Evolutionary conservation across 2,329 filamentous ascomycete species (phyloP), one percentile per base, ranked within the genome.

Genomic region (Madurella fahalii): DNA sequence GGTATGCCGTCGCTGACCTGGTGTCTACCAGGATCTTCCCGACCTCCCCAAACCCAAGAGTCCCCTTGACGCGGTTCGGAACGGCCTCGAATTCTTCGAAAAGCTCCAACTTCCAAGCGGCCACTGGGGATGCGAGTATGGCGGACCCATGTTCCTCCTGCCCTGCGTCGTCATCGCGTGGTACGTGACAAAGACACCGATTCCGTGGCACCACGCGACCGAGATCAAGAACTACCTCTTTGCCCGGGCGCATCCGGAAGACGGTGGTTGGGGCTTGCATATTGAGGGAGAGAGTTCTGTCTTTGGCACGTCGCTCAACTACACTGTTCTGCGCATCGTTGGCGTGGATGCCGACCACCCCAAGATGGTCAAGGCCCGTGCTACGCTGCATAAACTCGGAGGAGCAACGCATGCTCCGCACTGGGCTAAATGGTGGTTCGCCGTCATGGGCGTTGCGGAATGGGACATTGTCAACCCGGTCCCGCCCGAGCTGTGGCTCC

Each of bases 341-440:
- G 94, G 93, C 7, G 89, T 90, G 2, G 84, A 86, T 50, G 82
- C 90, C 2, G 90, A 96, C 60, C 88, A 97, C 48, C 84, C 89
- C 13, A 77, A 88, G 41, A 89, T 97, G 85, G 79, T 90, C 50
- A 94, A 89, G 71, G 94, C 94, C 2, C 83, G 95, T 58, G 85
- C 80, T 1, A 87, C 85, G 17, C 75, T 99, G 32, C 90, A 96
- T 72, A 85, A 86, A 67, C 77, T 97, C 40, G 94, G 94, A 11
- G 93, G 94, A 30, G 90, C 90, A 1, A 76, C 89, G 13, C 85
- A 90, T 64, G 84, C 83, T 1, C 95, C 94, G 18, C 94, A 97
- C 68, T 99, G 94, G 94, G 84, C 84, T n/a, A 99, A 99, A 68
- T 95, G 95, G 71, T 96, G 92, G 91, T 79, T 99, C 45, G 87